Evolutionary conservation across 352 stramenopile genomes (phyloP).

Genomic region (Globisporangium carolinianum): DNA sequence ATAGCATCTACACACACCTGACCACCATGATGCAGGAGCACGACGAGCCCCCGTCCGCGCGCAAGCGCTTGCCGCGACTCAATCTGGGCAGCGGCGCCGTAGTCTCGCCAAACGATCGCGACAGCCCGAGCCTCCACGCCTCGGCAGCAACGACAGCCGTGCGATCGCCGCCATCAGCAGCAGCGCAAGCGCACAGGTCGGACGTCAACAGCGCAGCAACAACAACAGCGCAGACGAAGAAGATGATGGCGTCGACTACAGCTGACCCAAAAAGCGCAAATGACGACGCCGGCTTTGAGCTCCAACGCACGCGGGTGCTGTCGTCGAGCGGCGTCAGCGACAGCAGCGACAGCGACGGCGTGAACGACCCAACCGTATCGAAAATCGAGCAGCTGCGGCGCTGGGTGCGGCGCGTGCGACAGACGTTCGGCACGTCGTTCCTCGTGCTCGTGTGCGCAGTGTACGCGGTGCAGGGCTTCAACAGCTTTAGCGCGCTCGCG

Average conservation of each 20-base stretch:
- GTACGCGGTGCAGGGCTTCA: slow-evolving; percentile 93
- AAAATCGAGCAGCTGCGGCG: slow-evolving; percentile 30
- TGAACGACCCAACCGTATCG: slow-evolving; percentile 11
- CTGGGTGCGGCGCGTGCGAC: slow-evolving; percentile 40
- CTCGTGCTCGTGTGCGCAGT: slow-evolving; percentile 71
- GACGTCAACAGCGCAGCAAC: slow-evolving; percentile 3
- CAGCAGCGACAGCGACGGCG: background rate
- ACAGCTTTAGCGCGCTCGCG: slow-evolving; percentile 88
- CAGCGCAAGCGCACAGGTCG: background rate
- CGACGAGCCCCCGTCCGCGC: slow-evolving; percentile 12
- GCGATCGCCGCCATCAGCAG: slow-evolving; percentile 1
- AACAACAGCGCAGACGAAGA: slow-evolving; percentile 11
- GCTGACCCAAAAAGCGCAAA: background rate
- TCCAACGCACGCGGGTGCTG: slow-evolving; percentile 8
- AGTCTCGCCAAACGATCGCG: background rate
- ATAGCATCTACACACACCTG: no score
- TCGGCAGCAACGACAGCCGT: background rate
- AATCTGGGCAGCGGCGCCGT: background rate
- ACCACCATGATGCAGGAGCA: slow-evolving; percentile 19
- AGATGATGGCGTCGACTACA: background rate
- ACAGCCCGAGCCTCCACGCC: background rate
- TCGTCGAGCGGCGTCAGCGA: slow-evolving; percentile 12
- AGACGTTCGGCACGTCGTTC: slow-evolving; percentile 71
- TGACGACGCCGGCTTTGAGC: slow-evolving; percentile 1
- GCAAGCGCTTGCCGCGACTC: slow-evolving; percentile 21